These are phyloP conservation scores for Fusarium nygamai DNA, from an alignment of 2,329 filamentous ascomycete genomes.

Conservation along the genomic window DNA sequence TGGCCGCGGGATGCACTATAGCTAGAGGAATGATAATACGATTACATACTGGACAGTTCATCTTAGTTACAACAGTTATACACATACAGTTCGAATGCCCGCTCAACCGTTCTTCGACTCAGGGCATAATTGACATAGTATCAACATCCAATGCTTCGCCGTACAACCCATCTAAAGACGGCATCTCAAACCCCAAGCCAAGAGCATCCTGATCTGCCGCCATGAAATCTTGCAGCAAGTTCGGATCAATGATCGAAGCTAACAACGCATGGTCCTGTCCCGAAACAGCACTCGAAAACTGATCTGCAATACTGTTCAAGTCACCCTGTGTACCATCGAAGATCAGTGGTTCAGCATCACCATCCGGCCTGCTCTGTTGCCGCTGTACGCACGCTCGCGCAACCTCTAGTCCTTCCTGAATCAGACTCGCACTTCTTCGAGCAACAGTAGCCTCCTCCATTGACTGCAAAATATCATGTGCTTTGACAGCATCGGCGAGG, in stretches of 20 bases:
- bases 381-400: neutral
- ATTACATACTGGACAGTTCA: neutral
- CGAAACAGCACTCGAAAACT: neutral
- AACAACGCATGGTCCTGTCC: neutral
- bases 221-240: constrained; percentile 4
- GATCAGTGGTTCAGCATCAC: neutral
- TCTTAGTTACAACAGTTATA: too few species aligned
- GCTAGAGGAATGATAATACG: neutral
- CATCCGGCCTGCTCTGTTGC: neutral
- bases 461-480: neutral
- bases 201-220: neutral
- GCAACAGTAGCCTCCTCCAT: constrained; percentile 1
- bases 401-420: neutral
- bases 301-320: neutral
- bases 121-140: neutral
- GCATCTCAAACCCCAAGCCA: neutral
- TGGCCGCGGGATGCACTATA: accelerated
- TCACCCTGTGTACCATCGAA: neutral
- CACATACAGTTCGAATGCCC: accelerated
- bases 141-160: neutral
- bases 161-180: neutral
- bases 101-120: neutral
- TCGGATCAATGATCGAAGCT: neutral
- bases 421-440: neutral
- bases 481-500: neutral